Base-by-base conservation (phyloP, 257 asterid species). In the Solanum tacnaense region DNA sequence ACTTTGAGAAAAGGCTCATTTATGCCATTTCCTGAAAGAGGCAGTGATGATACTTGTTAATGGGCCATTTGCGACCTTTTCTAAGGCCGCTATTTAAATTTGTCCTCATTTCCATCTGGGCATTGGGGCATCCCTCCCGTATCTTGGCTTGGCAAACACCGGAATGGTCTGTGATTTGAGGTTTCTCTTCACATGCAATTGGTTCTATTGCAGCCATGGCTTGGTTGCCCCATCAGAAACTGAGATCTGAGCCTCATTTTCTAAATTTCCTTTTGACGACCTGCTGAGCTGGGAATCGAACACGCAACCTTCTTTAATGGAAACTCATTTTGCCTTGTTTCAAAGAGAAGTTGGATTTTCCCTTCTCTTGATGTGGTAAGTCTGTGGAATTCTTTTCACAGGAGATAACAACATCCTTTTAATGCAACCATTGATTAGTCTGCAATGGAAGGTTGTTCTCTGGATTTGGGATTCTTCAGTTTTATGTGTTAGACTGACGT, bases 401-500 rank as follows among this genome's bases (percentile, higher is more conserved):
- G 32, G 41, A 32, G 79, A 71, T 71, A 32, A 71, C 35, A 71
- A 32, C 79, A 32, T 36, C 79, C n/a, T 4, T 71, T 32, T 32
- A 16, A 32, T 31, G 41, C 41, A 4, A 34, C 46, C 46, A 34
- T 18, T 34, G 27, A 72, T 72, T 72, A 20, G 81, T 32, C 6
- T 72, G 4, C 81, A 72, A 32, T 34, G 27, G 81, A 72, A 34
- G n/a, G 81, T 72, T 34, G 7, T 34, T 72, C 44, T 34, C 81
- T 72, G 27, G 81, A 70, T 32, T 34, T 72, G 81, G 81, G 81
- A 34, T 72, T 72, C 46, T 72, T 34, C 81, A 32, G 46, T 72
- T 72, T 31, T 71, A 70, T 93, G 96, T 92, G 96, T 94, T 94
- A 92, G 96, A 94, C 94, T 93, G 98, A 94, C 93, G 93, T 93